Percentiles rank a stretch among this genome's conserved stretches.
Evolutionary conservation across 1,284 basidiomycete genomes (phyloP).

Genomic region (Hypsizygus ulmarius): DNA sequence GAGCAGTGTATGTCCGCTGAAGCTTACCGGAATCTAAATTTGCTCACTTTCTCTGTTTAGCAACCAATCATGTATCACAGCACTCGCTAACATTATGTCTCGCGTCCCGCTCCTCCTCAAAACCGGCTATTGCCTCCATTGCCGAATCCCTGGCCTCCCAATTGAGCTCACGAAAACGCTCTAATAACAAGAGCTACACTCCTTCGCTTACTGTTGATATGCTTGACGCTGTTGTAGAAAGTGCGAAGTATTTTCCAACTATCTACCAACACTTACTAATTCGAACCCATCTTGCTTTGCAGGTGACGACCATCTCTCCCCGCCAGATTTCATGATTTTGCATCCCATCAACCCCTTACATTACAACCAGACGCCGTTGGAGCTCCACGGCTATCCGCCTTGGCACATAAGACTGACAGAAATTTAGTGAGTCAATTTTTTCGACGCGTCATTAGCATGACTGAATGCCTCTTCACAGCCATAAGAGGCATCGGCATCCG

Average conservation of each 20-base stretch:
- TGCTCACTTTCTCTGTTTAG: conserved; percentile 2
- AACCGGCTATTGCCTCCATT: conserved; percentile 46
- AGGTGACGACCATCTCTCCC: conserved; percentile 49
- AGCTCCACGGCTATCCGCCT: conserved; percentile 72
- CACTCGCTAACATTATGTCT: conserved; percentile 40
- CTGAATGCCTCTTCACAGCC: conserved; percentile 16
- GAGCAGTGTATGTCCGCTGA: conserved; percentile 3
- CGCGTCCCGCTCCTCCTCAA: conserved; percentile 47
- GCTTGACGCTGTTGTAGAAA: conserved; percentile 56
- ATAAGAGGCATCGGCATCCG: conserved; percentile 20
- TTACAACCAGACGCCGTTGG: conserved; percentile 44
- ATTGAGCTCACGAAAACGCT: conserved; percentile 13
- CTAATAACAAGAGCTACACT: conserved; percentile 17
- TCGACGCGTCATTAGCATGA: background rate
- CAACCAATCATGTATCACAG: background rate
- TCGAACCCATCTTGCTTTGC: conserved; percentile 6
- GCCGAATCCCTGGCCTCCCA: conserved; percentile 37
- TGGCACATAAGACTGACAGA: conserved; percentile 78
- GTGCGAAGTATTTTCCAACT: conserved; percentile 32
- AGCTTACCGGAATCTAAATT: background rate
- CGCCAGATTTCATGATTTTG: conserved; percentile 75
- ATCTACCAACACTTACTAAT: conserved; percentile 7
- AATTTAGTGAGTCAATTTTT: conserved; percentile 53
- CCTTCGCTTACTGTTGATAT: conserved; percentile 42
- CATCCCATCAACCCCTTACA: conserved; percentile 48